A percentile compares a stretch with the other conserved stretches of the same genome.
Evolutionary conservation across 768 basidiomycete genomes (phyloP).

Genomic region (Boletus tylopilopsis): DNA sequence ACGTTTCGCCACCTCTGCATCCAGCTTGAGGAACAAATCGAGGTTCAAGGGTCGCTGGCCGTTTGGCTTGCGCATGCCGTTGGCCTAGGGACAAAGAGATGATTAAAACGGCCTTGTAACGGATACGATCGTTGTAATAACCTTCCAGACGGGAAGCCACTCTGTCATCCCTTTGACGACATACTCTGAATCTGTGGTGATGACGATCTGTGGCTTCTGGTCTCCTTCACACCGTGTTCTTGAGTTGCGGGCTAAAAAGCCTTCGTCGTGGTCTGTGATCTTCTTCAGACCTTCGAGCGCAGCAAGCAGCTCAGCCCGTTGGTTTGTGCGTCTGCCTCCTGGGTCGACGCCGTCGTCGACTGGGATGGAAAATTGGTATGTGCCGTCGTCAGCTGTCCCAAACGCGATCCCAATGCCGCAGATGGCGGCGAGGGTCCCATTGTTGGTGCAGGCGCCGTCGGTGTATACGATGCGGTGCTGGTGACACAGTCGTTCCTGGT

Average conservation of each 20-base stretch:
- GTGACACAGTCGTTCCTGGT: constrained; percentile 11
- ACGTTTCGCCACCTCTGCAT: background rate
- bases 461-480: constrained; percentile 26
- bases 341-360: constrained; percentile 23
- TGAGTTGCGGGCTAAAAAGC: background rate
- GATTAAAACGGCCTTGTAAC: background rate
- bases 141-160: constrained; percentile 33
- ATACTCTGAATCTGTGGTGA: constrained; percentile 34
- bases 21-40: constrained; percentile 4
- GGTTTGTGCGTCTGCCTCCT: constrained; percentile 23
- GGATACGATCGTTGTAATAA: background rate
- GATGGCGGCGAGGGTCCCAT: constrained; percentile 22
- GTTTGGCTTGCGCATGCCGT: background rate
- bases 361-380: constrained; percentile 14
- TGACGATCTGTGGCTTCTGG: background rate
- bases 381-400: background rate
- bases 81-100: background rate
- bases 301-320: constrained; percentile 32
- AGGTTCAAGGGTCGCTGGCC: constrained; percentile 3
- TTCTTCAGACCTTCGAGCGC: constrained; percentile 27
- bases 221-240: background rate
- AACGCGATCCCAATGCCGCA: constrained; percentile 7
- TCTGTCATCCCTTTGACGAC: constrained; percentile 33
- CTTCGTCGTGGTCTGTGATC: constrained; percentile 23
- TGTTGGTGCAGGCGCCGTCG: constrained; percentile 33